phyloP scores from a whole-genome alignment of 148 eudicot species.

The Spergularia bocconei region DNA sequence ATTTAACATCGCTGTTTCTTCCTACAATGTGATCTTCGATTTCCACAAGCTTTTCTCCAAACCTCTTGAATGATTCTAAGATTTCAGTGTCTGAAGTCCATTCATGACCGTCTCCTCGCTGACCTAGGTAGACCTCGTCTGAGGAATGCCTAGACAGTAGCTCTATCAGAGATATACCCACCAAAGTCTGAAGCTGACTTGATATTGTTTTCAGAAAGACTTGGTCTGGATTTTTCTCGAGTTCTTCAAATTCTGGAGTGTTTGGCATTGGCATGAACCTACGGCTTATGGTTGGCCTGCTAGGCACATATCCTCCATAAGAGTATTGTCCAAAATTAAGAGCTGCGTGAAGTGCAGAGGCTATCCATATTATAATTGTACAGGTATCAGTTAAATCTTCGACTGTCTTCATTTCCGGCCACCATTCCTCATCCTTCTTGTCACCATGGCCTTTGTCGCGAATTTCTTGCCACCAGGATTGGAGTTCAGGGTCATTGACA shows the following conservation, averaged over 20 bases:
- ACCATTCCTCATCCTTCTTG: slow-evolving; percentile 65
- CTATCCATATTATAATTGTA: slow-evolving; percentile 67
- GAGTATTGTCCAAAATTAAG: slow-evolving; percentile 79
- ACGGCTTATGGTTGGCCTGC: slow-evolving; percentile 72
- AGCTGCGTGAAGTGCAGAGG: slow-evolving; percentile 89
- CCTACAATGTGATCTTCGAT: slow-evolving; percentile 44
- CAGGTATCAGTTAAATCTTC: slow-evolving; percentile 47
- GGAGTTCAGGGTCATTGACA: slow-evolving; percentile 53
- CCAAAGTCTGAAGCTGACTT: slow-evolving; percentile 53
- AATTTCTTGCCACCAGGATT: slow-evolving; percentile 72
- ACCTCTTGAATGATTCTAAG: slow-evolving; percentile 47
- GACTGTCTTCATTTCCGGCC: slow-evolving; percentile 63
- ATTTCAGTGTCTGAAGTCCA: slow-evolving; percentile 60
- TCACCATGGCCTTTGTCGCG: slow-evolving; percentile 70
- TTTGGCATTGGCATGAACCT: slow-evolving; percentile 55
- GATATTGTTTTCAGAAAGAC: slow-evolving; percentile 57
- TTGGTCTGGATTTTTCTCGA: slow-evolving; percentile 42
- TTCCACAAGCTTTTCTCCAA: slow-evolving; percentile 43
- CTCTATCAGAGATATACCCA: slow-evolving; percentile 74
- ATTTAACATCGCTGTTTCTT: slow-evolving; percentile 44
- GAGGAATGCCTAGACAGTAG: slow-evolving; percentile 68
- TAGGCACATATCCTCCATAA: slow-evolving; percentile 68
- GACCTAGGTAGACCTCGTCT: slow-evolving; percentile 75
- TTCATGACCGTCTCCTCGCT: slow-evolving; percentile 47
- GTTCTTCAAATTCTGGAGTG: slow-evolving; percentile 59